Evolutionary conservation across 1,284 basidiomycete genomes (phyloP).

Genomic region (Trichosporon faecale): DNA sequence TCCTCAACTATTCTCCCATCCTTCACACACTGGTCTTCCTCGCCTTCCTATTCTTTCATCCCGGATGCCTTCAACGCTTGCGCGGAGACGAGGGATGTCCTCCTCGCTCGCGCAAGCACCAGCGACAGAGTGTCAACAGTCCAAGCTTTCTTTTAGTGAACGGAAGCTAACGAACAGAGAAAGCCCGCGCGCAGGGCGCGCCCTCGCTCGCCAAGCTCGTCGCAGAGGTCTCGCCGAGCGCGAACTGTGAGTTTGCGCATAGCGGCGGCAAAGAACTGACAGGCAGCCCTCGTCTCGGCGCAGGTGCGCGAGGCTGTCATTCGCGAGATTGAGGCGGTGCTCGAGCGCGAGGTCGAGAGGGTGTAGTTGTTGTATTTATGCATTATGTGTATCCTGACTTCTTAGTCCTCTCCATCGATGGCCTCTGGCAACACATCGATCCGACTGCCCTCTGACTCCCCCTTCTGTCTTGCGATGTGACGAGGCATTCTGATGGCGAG

Average conservation of each 20-base stretch:
- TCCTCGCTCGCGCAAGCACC: too few relatives aligned
- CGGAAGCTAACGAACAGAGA: constrained; percentile 26
- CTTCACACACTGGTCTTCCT: too few relatives aligned
- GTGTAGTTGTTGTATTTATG: constrained; percentile 23
- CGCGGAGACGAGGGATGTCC: too few relatives aligned
- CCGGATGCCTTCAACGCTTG: too few relatives aligned
- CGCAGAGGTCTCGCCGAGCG: constrained; percentile 35
- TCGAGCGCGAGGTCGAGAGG: constrained; percentile 46
- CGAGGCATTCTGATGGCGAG: too few relatives aligned
- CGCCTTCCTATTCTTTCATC: too few relatives aligned
- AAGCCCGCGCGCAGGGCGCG: constrained; percentile 36
- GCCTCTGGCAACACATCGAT: neutral
- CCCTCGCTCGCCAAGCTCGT: constrained; percentile 40
- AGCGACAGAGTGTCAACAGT: too few relatives aligned
- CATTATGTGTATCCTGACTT: neutral
- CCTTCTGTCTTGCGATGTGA: too few relatives aligned
- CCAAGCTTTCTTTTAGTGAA: neutral
- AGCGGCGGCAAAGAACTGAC: neutral
- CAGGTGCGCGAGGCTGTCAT: constrained; percentile 33
- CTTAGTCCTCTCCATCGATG: too few relatives aligned
- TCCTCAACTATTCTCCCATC: too few relatives aligned
- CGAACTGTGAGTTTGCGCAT: constrained; percentile 30
- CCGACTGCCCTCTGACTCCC: too few relatives aligned
- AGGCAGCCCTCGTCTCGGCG: constrained; percentile 17
- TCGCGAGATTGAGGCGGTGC: constrained; percentile 42